phyloP scores from a whole-genome alignment of 2,329 filamentous ascomycete species.

The Venturia aucupariae region DNA sequence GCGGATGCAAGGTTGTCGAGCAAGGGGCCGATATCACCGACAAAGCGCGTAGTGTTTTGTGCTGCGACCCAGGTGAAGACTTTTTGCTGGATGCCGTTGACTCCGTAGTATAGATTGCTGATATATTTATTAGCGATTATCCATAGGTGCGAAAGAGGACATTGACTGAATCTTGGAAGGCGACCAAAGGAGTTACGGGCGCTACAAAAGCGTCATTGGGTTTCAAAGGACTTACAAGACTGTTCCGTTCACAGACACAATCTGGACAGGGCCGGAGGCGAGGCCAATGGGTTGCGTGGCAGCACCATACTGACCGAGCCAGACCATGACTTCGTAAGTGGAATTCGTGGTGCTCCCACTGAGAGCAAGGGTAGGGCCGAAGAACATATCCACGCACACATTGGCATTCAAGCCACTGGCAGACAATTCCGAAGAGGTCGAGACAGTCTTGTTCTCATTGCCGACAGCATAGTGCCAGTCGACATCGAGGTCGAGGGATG shows the following conservation, averaged over 20 bases:
- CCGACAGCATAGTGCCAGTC: conserved; percentile 44
- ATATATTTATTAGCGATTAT: not conserved
- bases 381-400: conserved; percentile 51
- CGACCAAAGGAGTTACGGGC: not conserved
- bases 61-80: conserved; percentile 44
- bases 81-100: conserved; percentile 34
- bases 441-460: conserved; percentile 30
- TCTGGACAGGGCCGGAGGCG: conserved; percentile 24
- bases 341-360: conserved; percentile 32
- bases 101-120: conserved; percentile 35
- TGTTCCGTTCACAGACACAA: conserved; percentile 32
- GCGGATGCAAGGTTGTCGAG: conserved; percentile 33
- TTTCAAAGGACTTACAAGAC: conserved; percentile 24
- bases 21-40: conserved; percentile 39
- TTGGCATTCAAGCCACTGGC: conserved; percentile 38
- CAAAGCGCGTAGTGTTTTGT: conserved; percentile 31
- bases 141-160: not conserved
- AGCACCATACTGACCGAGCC: conserved; percentile 41
- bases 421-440: conserved; percentile 28
- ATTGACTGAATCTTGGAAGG: not conserved
- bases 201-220: not conserved
- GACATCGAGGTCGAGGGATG: conserved; percentile 36
- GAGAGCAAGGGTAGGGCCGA: conserved; percentile 37
- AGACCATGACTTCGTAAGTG: conserved; percentile 48
- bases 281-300: conserved; percentile 42